phyloP scores from a whole-genome alignment of 2,329 filamentous ascomycete genomes.

The Fusarium sp. region DNA sequence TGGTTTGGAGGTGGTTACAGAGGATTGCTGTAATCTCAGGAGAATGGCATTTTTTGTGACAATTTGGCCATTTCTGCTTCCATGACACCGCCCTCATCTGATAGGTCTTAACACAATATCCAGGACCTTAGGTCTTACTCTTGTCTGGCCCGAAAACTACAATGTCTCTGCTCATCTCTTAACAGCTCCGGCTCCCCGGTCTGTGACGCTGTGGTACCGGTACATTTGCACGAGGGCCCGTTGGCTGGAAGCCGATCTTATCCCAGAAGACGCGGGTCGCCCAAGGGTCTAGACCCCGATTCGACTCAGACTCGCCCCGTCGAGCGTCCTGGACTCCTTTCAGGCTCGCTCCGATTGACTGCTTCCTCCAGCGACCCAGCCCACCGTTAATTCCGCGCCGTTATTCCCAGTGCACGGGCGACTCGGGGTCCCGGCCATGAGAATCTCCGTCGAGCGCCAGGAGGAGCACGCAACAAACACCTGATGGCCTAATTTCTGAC shows the following conservation, averaged over 20 bases:
- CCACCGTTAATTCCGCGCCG: conserved; percentile 5
- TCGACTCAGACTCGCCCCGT: conserved; percentile 21
- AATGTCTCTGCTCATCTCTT: not conserved
- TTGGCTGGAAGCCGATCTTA: conserved; percentile 27
- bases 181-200: conserved; percentile 13
- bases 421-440: conserved; percentile 14
- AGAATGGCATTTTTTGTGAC: not conserved
- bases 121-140: not conserved
- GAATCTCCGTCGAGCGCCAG: conserved; percentile 12
- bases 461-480: not conserved
- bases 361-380: not conserved
- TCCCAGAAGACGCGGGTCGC: conserved; percentile 17
- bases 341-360: conserved; percentile 10
- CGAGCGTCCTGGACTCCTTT: conserved; percentile 3
- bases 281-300: conserved; percentile 29
- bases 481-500: not conserved
- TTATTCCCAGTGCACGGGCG: conserved; percentile 34
- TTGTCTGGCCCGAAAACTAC: not conserved
- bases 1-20: not conserved
- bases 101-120: not conserved
- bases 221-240: conserved; percentile 15
- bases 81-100: too few relatives aligned
- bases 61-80: not conserved
- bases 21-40: not conserved
- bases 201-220: conserved; percentile 12